Evolutionary conservation across 495 filamentous ascomycete genomes (phyloP).

Genomic region (Clavariopsis aquatica): DNA sequence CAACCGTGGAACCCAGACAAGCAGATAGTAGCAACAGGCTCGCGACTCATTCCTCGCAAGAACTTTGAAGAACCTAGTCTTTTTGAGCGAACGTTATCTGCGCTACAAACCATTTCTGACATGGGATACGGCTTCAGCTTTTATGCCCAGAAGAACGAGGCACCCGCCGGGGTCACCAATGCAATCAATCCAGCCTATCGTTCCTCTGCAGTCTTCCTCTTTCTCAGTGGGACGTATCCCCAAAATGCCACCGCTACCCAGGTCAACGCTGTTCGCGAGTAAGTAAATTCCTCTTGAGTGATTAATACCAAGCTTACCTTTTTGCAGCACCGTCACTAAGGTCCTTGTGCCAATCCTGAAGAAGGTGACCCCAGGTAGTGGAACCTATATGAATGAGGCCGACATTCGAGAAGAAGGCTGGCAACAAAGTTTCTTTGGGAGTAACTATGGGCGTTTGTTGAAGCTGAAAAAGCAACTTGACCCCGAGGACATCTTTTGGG

Average conservation of each 20-base stretch:
- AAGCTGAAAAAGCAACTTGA: conserved; percentile 10
- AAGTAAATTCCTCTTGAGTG: background rate
- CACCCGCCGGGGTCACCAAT: background rate
- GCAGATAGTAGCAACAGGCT: background rate
- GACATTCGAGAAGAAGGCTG: conserved; percentile 11
- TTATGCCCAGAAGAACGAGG: background rate
- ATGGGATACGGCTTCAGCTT: background rate
- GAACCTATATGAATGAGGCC: conserved; percentile 43
- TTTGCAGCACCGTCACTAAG: background rate
- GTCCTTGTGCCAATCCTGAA: conserved; percentile 2
- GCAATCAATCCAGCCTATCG: conserved; percentile 15
- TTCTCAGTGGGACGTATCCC: background rate
- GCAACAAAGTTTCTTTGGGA: conserved; percentile 27
- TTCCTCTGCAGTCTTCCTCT: background rate
- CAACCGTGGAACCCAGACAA: background rate
- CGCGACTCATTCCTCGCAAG: conserved; percentile 12
- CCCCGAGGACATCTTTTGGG: conserved; percentile 11
- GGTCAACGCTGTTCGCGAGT: background rate
- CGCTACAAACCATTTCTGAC: background rate
- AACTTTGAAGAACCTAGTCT: conserved; percentile 9
- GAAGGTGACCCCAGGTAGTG: conserved; percentile 6
- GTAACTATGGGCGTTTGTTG: conserved; percentile 14
- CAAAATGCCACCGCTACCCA: background rate
- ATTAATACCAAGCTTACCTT: background rate
- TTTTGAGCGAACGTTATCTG: conserved; percentile 7